Evolutionary conservation across 169 alveolate genomes (phyloP), one percentile per base, ranked within the genome.

Genomic region (Blepharisma undulans): DNA sequence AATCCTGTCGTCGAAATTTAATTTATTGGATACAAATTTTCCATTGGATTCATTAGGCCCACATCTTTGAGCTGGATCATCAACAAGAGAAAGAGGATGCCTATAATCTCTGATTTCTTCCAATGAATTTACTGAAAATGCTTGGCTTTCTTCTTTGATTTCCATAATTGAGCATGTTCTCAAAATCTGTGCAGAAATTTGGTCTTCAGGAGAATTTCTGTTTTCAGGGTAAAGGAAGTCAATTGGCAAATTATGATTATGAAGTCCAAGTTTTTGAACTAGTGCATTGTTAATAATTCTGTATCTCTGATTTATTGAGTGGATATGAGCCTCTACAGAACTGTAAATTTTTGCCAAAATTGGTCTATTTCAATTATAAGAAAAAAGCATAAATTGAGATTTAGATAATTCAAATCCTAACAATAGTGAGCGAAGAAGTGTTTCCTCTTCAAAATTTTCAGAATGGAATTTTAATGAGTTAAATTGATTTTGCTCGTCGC

Each of bases 241-340:
- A 48, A 10, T 48, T 48, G 34, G 34, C 10, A 78, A 32, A 25
- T 82, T 22, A 30, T 82, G 89, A 10, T 30, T 21, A 30, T 36
- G 60, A 82, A 82, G 89, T 32, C 89, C 89, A 0, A 82, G 89
- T 30, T 82, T 82, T n/a, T 34, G 77, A 22, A 60, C 36, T 22
- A 82, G 48, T 21, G 10, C 10, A 19, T 33, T 21, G 32, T 82
- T 82, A 22, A 82, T 25, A 1, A 36, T 77, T 10, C 72, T n/a
- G 22, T 25, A 82, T 19, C 77, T 22, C 60, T 34, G 76, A 48
- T 33, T 22, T 22, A 72, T 30, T 10, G 33, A 60, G 19, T 21
- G 22, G 0, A 82, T n/a, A 48, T 82, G 89, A 48, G 10, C 7
- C n/a, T 48, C 78, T 21, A 82, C 76, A 21, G 29, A n/a, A 4